Evolutionary conservation across 2,329 filamentous ascomycete species (phyloP).

Genomic region (Chalaropsis thielavioides): DNA sequence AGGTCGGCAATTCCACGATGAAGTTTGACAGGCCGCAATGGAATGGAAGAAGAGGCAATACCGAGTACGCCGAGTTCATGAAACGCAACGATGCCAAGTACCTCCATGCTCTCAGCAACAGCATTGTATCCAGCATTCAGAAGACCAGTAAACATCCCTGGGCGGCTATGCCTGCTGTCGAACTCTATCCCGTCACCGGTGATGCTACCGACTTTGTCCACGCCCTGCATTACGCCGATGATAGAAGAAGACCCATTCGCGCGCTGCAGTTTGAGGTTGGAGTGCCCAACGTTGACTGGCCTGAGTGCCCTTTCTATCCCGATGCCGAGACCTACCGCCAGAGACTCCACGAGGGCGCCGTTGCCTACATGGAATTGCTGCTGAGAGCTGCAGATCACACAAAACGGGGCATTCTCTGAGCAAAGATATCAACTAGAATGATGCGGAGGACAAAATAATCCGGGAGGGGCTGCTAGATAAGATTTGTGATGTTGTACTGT

Average conservation of each 20-base stretch:
- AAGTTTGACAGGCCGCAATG: constrained; percentile 40
- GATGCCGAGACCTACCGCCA: constrained; percentile 29
- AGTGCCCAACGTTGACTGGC: constrained; percentile 22
- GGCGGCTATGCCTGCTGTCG: constrained; percentile 26
- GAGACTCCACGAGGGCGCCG: constrained; percentile 32
- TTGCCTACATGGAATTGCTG: constrained; percentile 35
- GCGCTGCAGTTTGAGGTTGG: constrained; percentile 37
- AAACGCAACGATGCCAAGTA: constrained; percentile 22
- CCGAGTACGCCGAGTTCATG: constrained; percentile 35
- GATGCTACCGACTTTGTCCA: constrained; percentile 34
- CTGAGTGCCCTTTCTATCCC: constrained; percentile 33
- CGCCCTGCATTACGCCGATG: constrained; percentile 29
- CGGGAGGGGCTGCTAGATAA: too few relatives aligned
- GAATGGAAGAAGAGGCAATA: constrained; percentile 36
- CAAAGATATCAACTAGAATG: background rate
- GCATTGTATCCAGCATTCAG: constrained; percentile 28
- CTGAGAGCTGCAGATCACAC: constrained; percentile 22
- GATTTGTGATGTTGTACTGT: too few relatives aligned
- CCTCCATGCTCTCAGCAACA: constrained; percentile 26
- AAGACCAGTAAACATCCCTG: constrained; percentile 22
- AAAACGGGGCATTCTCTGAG: background rate
- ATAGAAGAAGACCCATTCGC: constrained; percentile 27
- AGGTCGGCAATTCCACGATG: constrained; percentile 31
- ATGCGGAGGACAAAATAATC: background rate
- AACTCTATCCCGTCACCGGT: constrained; percentile 34